Base-by-base conservation (phyloP, 2,329 filamentous ascomycete genomes). In the Samsoniella hepiali region DNA sequence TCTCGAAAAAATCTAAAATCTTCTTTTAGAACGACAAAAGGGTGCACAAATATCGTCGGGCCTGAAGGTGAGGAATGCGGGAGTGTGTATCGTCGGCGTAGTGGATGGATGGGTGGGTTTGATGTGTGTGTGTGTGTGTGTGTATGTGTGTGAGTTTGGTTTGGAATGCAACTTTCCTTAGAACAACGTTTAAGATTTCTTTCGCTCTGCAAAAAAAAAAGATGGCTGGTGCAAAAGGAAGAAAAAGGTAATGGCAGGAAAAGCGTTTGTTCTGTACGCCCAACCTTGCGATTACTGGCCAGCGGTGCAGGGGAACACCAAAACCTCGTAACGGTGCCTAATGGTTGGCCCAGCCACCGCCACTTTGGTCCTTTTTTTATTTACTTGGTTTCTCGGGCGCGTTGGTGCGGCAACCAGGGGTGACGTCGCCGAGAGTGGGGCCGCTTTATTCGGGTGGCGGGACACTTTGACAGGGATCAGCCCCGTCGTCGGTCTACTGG, bases 271-370 rank as follows among this genome's bases (percentile, higher is more conserved):
- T 27, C 1, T 17, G 15, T 5, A 27, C 36, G 10, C 32, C 60
- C 51, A 62, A 62, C 60, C 60, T 56, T 56, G 60, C 42, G 62
- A 45, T 45, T 63, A 54, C 51, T 22, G 22, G 22, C 22, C 22
- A 22, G 58, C 44, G 7, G 22, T 15, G 27, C 49, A 11, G 11
- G 49, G 49, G 17, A 22, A 29, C 31, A n/a, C 34, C 29, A 57
- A 32, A 38, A 3, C 5, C 38, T 15, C 27, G 60, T 44, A 49
- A 44, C 17, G 61, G 54, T 63, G 61, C 61, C 61, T 51, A 50
- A 56, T 38, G 67, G 69, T 72, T 72, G 69, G 71, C 70, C 72
- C 71, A 73, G 71, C 72, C 72, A 72, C 72, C 63, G 59, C 63
- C 60, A 67, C 72, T 72, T 51, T 29, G n/a, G 17, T 44, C 5